Percentiles rank a stretch among this genome's conserved stretches.
Evolutionary conservation across 2,329 filamentous ascomycete species (phyloP).

Genomic region (Fusarium siculi): DNA sequence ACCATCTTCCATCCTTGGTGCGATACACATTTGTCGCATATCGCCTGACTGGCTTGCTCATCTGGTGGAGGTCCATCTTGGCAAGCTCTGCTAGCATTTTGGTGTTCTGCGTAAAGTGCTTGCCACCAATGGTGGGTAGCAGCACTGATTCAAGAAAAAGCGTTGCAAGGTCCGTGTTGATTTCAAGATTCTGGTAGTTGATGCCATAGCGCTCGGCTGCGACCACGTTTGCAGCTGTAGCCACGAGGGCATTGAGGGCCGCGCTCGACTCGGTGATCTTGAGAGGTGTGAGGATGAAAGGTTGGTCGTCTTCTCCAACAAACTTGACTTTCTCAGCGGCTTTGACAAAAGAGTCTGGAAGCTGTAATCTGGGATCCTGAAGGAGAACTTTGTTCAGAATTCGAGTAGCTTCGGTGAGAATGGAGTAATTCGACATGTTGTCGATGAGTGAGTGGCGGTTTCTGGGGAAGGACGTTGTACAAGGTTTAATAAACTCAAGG

Average conservation of each 20-base stretch:
- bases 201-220: neutral
- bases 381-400: neutral
- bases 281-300: neutral
- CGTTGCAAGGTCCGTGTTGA: neutral
- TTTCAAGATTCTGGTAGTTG: neutral
- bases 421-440: neutral
- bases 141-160: neutral
- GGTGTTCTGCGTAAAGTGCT: neutral
- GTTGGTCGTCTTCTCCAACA: neutral
- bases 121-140: neutral
- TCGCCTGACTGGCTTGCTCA: neutral
- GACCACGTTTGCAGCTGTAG: neutral
- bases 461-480: no score
- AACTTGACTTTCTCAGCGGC: neutral
- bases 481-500: neutral
- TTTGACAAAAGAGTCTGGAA: neutral
- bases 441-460: neutral
- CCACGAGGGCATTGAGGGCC: neutral
- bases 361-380: neutral
- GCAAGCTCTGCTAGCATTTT: neutral
- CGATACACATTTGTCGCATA: neutral
- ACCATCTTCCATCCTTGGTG: neutral
- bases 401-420: neutral
- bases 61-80: neutral
- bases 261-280: neutral